phyloP scores from a whole-genome alignment of 345 rosid species.

The Excoecaria agallocha region DNA sequence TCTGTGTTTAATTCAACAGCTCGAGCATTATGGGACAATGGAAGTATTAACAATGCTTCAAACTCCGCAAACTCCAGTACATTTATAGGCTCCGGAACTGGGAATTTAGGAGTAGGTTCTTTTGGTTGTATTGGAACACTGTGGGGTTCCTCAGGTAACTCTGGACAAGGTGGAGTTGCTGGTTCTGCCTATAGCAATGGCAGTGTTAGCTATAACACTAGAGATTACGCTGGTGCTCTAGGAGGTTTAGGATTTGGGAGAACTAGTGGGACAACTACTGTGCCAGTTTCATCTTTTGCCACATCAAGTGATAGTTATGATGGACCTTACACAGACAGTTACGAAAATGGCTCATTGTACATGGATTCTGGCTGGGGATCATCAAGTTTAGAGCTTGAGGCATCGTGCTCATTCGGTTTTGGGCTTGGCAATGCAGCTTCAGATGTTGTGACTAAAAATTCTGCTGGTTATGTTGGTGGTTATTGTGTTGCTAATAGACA shows the following conservation, averaged over 20 bases:
- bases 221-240: conserved; percentile 35
- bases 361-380: conserved; percentile 54
- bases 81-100: conserved; percentile 40
- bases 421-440: conserved; percentile 50
- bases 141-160: conserved; percentile 49
- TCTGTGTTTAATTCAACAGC: conserved; percentile 47
- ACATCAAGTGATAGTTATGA: conserved; percentile 43
- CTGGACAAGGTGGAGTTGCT: conserved; percentile 37
- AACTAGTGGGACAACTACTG: conserved; percentile 27
- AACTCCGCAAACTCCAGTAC: conserved; percentile 43
- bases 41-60: conserved; percentile 38
- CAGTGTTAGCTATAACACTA: conserved; percentile 33
- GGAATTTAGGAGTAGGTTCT: conserved; percentile 50
- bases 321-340: conserved; percentile 34
- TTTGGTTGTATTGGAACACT: conserved; percentile 55
- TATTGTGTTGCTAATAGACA: conserved; percentile 58
- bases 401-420: conserved; percentile 45
- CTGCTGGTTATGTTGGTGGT: conserved; percentile 52
- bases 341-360: conserved; percentile 35
- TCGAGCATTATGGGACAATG: conserved; percentile 67
- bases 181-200: conserved; percentile 31
- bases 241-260: conserved; percentile 51
- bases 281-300: conserved; percentile 29
- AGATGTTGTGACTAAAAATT: conserved; percentile 42
- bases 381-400: conserved; percentile 38